phyloP scores from a whole-genome alignment of 441 rosid genomes.

The Euphorbia corollata region DNA sequence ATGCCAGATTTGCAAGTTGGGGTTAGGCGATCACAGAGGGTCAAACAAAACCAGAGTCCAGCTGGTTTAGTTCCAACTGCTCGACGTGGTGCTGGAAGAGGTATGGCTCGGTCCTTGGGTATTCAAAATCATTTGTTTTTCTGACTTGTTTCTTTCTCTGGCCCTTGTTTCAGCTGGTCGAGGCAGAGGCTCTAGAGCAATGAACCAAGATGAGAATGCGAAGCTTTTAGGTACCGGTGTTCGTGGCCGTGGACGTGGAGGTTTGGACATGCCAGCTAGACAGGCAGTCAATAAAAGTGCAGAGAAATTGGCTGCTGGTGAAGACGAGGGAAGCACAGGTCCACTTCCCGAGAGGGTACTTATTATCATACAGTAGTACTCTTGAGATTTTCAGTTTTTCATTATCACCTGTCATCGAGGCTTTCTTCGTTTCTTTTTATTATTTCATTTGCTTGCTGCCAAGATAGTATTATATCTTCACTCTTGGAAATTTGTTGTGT shows the following conservation, averaged over 20 bases:
- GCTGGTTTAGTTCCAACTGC: constrained; percentile 29
- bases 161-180: constrained; percentile 28
- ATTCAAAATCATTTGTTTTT: background rate
- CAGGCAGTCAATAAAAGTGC: constrained; percentile 36
- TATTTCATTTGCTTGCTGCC: background rate
- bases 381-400: constrained; percentile 4
- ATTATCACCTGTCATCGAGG: too few relatives aligned
- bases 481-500: background rate
- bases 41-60: constrained; percentile 35
- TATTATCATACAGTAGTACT: constrained; percentile 3
- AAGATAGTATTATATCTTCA: background rate
- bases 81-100: constrained; percentile 33
- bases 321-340: constrained; percentile 47
- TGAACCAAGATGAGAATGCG: constrained; percentile 35
- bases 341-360: constrained; percentile 56
- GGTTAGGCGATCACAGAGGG: constrained; percentile 38
- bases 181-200: constrained; percentile 37
- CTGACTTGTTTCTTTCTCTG: constrained; percentile 19
- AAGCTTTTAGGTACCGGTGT: constrained; percentile 27
- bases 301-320: constrained; percentile 36
- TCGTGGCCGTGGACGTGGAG: constrained; percentile 27
- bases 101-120: constrained; percentile 16
- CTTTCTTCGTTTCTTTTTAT: background rate
- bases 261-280: constrained; percentile 28
- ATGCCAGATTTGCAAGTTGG: constrained; percentile 42